Evolutionary conservation across 1,284 basidiomycete genomes (phyloP).

Genomic region (Leucoagaricus sp.): DNA sequence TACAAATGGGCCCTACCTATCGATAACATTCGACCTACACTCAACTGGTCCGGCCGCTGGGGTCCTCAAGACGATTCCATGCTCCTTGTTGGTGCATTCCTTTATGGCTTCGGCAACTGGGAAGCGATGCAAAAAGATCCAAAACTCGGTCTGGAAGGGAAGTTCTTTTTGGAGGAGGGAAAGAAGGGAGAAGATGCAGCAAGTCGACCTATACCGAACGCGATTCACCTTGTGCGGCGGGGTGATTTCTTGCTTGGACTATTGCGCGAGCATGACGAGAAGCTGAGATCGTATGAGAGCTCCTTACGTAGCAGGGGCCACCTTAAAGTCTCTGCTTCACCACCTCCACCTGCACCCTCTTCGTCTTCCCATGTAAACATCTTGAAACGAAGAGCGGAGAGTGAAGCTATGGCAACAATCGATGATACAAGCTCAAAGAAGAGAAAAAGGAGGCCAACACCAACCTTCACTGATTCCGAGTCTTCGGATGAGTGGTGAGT

Average conservation of each 20-base stretch:
- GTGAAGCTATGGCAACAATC: constrained; percentile 77
- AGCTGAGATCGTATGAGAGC: constrained; percentile 81
- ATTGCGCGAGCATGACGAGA: constrained; percentile 92
- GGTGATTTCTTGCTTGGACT: constrained; percentile 93
- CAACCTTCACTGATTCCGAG: constrained; percentile 90
- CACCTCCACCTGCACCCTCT: constrained; percentile 68
- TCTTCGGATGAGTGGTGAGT: constrained; percentile 85
- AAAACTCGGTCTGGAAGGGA: constrained; percentile 82
- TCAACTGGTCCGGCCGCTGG: constrained; percentile 98
- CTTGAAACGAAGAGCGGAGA: constrained; percentile 75
- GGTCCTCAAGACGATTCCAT: constrained; percentile 91
- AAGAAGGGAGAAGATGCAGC: constrained; percentile 86
- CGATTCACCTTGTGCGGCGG: constrained; percentile 95
- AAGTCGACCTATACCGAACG: constrained; percentile 87
- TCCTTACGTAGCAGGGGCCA: constrained; percentile 66
- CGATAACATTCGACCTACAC: constrained; percentile 90
- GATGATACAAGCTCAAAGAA: constrained; percentile 71
- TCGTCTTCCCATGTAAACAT: constrained; percentile 57
- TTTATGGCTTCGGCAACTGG: constrained; percentile 97
- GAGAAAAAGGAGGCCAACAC: constrained; percentile 85
- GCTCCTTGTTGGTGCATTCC: constrained; percentile 91
- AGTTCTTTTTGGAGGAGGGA: constrained; percentile 97
- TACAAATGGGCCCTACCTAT: constrained; percentile 88
- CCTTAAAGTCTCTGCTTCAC: constrained; percentile 55
- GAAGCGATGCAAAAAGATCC: constrained; percentile 92